Evolutionary conservation across 306 rosid species (phyloP).

Genomic region (Vigna reflexopilosa): DNA sequence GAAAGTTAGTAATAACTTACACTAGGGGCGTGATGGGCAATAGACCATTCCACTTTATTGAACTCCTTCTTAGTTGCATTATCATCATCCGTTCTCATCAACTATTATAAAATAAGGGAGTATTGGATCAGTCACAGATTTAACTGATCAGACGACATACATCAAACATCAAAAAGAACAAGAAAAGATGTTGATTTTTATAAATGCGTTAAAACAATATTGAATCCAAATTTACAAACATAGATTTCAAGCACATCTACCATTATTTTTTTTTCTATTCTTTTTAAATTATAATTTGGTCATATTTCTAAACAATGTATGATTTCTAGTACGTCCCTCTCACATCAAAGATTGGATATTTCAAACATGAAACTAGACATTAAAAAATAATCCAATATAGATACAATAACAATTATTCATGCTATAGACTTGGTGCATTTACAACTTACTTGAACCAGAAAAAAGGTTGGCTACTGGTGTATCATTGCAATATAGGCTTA

Average conservation of each 20-base stretch:
- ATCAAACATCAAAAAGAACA: constrained; percentile 29
- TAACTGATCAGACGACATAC: not conserved
- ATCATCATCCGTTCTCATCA: constrained; percentile 56
- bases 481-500: constrained; percentile 9
- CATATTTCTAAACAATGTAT: no score
- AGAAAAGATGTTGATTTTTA: not conserved
- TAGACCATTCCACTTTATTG: constrained; percentile 84
- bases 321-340: no score
- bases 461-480: not conserved
- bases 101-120: constrained; percentile 53
- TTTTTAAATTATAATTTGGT: not conserved
- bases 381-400: no score
- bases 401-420: no score
- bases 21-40: constrained; percentile 67
- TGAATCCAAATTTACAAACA: constrained; percentile 16
- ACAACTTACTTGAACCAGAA: constrained; percentile 5
- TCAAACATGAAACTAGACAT: no score
- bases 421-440: no score
- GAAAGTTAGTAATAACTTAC: constrained; percentile 69
- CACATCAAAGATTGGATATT: no score
- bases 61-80: constrained; percentile 74
- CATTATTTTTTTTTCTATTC: constrained; percentile 6
- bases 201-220: not conserved
- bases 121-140: constrained; percentile 34
- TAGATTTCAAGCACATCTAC: constrained; percentile 26